phyloP scores from a whole-genome alignment of 176 grass and related monocot genomes.

The Aegilops tauschii region DNA sequence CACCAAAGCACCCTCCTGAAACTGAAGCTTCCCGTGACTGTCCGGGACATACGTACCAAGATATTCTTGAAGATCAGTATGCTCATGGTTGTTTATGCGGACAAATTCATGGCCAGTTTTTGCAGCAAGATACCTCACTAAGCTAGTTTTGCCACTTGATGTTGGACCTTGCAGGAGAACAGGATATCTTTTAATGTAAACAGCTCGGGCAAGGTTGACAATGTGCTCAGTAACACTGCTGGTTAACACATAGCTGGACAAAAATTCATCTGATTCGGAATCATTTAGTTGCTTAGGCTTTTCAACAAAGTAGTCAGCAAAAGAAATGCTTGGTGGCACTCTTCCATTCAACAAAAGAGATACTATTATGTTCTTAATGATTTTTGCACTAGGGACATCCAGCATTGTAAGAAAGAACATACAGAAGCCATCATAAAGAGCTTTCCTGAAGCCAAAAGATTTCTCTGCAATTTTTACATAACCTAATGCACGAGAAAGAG shows the following conservation, averaged over 20 bases:
- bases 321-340: slow-evolving; percentile 51
- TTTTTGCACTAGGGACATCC: slow-evolving; percentile 76
- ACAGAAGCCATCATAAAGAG: slow-evolving; percentile 96
- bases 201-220: slow-evolving; percentile 76
- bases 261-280: slow-evolving; percentile 42
- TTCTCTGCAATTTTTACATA: slow-evolving; percentile 62
- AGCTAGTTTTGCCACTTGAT: slow-evolving; percentile 95
- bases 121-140: slow-evolving; percentile 82
- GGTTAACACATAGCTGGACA: slow-evolving; percentile 68
- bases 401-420: slow-evolving; percentile 99
- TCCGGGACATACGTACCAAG: slow-evolving; percentile 84
- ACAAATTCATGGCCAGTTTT: slow-evolving; percentile 89
- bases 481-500: slow-evolving; percentile 76
- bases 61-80: slow-evolving; percentile 98
- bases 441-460: slow-evolving; percentile 72
- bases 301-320: slow-evolving; percentile 53
- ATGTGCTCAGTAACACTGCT: slow-evolving; percentile 80
- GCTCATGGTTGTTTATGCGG: slow-evolving; percentile 98
- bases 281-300: slow-evolving; percentile 28
- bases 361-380: slow-evolving; percentile 69
- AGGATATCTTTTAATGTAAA: slow-evolving; percentile 89
- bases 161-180: slow-evolving; percentile 96
- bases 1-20: slow-evolving; percentile 93
- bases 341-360: slow-evolving; percentile 52
- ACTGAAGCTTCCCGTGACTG: slow-evolving; percentile 71